Evolutionary conservation across 2,329 filamentous ascomycete species (phyloP).

Genomic region (Pestalotiopsis sp.): DNA sequence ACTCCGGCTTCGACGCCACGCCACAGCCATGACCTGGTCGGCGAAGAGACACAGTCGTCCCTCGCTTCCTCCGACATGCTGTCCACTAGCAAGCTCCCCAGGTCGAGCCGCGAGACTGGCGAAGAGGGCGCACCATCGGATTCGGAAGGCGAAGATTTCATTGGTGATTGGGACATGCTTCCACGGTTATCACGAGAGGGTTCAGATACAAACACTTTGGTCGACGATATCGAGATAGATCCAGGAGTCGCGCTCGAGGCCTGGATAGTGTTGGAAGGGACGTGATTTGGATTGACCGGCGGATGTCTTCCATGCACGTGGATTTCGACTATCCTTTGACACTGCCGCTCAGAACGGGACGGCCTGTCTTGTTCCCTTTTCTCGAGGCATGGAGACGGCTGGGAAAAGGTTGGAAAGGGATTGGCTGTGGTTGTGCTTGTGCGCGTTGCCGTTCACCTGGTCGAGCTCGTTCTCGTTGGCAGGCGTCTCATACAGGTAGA

Average conservation of each 20-base stretch:
- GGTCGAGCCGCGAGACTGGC: background rate
- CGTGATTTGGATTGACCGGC: conserved; percentile 4
- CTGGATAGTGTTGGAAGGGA: conserved; percentile 13
- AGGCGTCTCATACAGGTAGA: background rate
- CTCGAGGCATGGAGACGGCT: background rate
- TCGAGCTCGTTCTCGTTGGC: background rate
- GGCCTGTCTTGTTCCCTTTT: conserved; percentile 4
- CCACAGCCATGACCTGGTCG: conserved; percentile 2
- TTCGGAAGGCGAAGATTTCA: conserved; percentile 9
- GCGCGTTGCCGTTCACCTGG: background rate
- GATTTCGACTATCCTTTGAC: conserved; percentile 9
- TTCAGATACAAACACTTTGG: background rate
- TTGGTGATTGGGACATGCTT: conserved; percentile 6
- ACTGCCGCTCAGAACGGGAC: background rate
- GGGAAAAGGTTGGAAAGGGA: background rate
- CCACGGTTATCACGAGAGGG: background rate
- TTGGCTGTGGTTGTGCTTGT: background rate
- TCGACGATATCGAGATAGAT: background rate
- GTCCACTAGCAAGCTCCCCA: too few relatives aligned
- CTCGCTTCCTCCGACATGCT: too few relatives aligned
- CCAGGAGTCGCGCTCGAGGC: background rate
- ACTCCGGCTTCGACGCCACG: conserved; percentile 3
- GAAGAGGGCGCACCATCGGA: background rate
- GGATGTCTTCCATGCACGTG: conserved; percentile 1
- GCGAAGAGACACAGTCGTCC: conserved; percentile 1